phyloP scores from a whole-genome alignment of 768 basidiomycete species.

The Collybiopsis confluens region DNA sequence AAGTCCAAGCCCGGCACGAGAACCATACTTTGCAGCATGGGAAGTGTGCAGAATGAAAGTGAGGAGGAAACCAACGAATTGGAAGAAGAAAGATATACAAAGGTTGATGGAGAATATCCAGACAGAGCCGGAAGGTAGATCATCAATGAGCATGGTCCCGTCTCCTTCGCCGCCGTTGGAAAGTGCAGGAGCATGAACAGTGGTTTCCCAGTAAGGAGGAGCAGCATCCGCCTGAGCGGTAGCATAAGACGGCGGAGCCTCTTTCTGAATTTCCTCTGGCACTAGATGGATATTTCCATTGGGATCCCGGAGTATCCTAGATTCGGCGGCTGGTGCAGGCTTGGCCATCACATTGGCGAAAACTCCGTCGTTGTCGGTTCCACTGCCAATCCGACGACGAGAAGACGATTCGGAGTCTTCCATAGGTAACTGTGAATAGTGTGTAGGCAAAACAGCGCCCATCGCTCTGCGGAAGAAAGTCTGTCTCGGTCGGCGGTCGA shows the following conservation, averaged over 20 bases:
- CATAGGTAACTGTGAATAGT: constrained; percentile 53
- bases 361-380: constrained; percentile 86
- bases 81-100: constrained; percentile 93
- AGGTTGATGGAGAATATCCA: constrained; percentile 72
- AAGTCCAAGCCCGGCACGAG: constrained; percentile 91
- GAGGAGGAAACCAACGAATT: constrained; percentile 89
- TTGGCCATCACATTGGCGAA: constrained; percentile 94
- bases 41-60: constrained; percentile 87
- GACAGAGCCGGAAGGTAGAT: constrained; percentile 80
- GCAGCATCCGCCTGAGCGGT: constrained; percentile 86
- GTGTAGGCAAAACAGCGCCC: constrained; percentile 60
- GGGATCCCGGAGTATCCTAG: constrained; percentile 40
- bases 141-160: constrained; percentile 82
- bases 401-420: constrained; percentile 24
- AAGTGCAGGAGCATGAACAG: constrained; percentile 73
- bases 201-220: constrained; percentile 96
- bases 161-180: constrained; percentile 37
- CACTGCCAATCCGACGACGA: constrained; percentile 45
- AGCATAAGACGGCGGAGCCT: constrained; percentile 87
- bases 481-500: constrained; percentile 28
- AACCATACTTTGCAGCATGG: constrained; percentile 91
- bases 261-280: constrained; percentile 79
- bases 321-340: constrained; percentile 41
- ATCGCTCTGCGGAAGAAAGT: constrained; percentile 59
- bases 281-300: constrained; percentile 58